These are phyloP conservation scores for Neurospora hispaniola DNA, from an alignment of 495 filamentous ascomycete genomes.

Conservation along the genomic window DNA sequence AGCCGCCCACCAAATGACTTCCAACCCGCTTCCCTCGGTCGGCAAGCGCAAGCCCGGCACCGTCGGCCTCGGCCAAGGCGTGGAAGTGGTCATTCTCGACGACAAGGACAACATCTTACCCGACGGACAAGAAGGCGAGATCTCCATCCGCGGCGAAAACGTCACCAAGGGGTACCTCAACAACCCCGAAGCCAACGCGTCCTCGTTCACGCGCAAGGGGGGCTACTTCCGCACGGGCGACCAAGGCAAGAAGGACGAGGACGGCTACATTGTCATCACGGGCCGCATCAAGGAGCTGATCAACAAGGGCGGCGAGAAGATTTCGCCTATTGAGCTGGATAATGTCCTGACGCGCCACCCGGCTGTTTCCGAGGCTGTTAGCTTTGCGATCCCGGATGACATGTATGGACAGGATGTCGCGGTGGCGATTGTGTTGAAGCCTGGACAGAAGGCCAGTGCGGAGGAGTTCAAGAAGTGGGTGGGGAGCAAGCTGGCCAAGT, in stretches of 20 bases:
- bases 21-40: slow-evolving; percentile 65
- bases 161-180: slow-evolving; percentile 77
- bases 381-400: slow-evolving; percentile 67
- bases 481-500: slow-evolving; percentile 56
- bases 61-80: slow-evolving; percentile 70
- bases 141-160: slow-evolving; percentile 69
- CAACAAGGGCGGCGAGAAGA: slow-evolving; percentile 77
- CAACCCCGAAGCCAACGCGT: slow-evolving; percentile 60
- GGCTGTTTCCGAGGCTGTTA: slow-evolving; percentile 63
- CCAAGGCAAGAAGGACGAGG: slow-evolving; percentile 62
- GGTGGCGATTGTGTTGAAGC: slow-evolving; percentile 65
- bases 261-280: slow-evolving; percentile 67
- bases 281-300: slow-evolving; percentile 79
- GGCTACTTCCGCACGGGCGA: slow-evolving; percentile 82
- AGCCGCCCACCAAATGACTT: slow-evolving; percentile 82
- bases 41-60: slow-evolving; percentile 61
- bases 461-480: slow-evolving; percentile 58
- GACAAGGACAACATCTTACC: slow-evolving; percentile 48
- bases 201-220: slow-evolving; percentile 42
- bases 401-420: slow-evolving; percentile 75
- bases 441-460: slow-evolving; percentile 38
- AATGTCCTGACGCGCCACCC: slow-evolving; percentile 62
- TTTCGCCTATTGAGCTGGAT: slow-evolving; percentile 75
- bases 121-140: slow-evolving; percentile 60
- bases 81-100: slow-evolving; percentile 69